Conservation (phyloP, 2,329 filamentous ascomycete genomes). For the Thielaviopsis ethacetica region DNA sequence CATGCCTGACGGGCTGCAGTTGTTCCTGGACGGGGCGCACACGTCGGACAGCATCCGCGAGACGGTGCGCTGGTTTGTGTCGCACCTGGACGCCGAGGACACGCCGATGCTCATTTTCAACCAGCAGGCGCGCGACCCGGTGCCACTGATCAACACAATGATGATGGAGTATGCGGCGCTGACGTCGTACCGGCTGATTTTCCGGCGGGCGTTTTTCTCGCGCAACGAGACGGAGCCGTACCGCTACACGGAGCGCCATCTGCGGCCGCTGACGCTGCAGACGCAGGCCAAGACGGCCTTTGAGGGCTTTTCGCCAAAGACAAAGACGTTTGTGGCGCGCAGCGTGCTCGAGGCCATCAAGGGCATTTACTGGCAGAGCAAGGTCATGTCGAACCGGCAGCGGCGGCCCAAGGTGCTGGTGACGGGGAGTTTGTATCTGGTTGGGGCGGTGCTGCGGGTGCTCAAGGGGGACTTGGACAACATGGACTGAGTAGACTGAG, state of each 20-base stretch:
- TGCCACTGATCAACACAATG: constrained; percentile 45
- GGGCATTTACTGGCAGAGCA: constrained; percentile 29
- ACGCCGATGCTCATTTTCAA: constrained; percentile 64
- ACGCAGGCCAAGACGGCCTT: constrained; percentile 46
- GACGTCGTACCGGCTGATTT: constrained; percentile 27
- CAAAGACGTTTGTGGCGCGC: constrained; percentile 34
- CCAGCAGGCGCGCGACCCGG: constrained; percentile 71
- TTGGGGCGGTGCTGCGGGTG: constrained; percentile 49
- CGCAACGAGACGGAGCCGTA: constrained; percentile 40
- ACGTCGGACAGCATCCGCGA: constrained; percentile 69
- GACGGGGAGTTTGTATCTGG: constrained; percentile 73
- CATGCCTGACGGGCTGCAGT: constrained; percentile 35
- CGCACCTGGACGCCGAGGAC: constrained; percentile 21
- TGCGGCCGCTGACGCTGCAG: constrained; percentile 44
- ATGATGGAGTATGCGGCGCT: constrained; percentile 34
- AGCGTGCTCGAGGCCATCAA: constrained; percentile 57
- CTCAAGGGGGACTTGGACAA: constrained; percentile 9
- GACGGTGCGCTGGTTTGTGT: constrained; percentile 61
- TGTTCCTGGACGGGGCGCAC: constrained; percentile 80
- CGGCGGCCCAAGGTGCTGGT: constrained; percentile 47
- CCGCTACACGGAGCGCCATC: constrained; percentile 17
- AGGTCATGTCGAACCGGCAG: constrained; percentile 14
- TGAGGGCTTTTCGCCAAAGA: constrained; percentile 33
- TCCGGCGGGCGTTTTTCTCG: constrained; percentile 65
- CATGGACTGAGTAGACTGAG: background rate